A percentile compares a stretch with the other conserved stretches of the same genome.
phyloP scores from a whole-genome alignment of 345 rosid genomes.

The Noccaea bulbosa region DNA sequence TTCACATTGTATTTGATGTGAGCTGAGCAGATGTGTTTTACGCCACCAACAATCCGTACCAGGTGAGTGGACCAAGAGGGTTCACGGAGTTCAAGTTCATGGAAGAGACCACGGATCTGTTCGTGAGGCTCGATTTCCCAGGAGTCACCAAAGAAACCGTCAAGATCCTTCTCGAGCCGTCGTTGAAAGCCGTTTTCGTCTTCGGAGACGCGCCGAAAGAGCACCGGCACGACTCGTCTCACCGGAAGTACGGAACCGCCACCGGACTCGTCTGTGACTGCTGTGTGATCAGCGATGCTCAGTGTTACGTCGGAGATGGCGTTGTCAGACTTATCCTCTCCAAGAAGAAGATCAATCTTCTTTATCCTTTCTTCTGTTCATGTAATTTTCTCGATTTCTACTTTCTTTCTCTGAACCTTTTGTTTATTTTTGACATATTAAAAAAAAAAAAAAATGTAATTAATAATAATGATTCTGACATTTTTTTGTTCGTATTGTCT shows the following conservation, averaged over 20 bases:
- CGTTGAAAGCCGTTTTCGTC: background rate
- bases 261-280: conserved; percentile 22
- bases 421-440: no score
- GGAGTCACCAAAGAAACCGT: conserved; percentile 11
- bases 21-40: conserved; percentile 25
- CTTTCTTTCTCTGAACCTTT: no score
- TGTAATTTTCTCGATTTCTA: background rate
- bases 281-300: background rate
- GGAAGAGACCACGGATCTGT: conserved; percentile 13
- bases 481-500: background rate
- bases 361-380: background rate
- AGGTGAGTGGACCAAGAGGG: conserved; percentile 25
- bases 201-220: conserved; percentile 20
- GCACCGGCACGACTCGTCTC: conserved; percentile 10
- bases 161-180: background rate
- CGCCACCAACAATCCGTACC: conserved; percentile 34
- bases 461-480: background rate
- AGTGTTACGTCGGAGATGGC: conserved; percentile 18
- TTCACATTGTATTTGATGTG: no score
- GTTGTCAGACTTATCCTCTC: conserved; percentile 25
- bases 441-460: no score
- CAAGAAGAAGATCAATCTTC: background rate
- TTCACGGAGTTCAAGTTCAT: conserved; percentile 12
- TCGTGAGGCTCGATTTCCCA: conserved; percentile 9
- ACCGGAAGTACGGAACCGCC: background rate